Base-by-base conservation (phyloP, 495 filamentous ascomycete species). In the Platismatia glauca region DNA sequence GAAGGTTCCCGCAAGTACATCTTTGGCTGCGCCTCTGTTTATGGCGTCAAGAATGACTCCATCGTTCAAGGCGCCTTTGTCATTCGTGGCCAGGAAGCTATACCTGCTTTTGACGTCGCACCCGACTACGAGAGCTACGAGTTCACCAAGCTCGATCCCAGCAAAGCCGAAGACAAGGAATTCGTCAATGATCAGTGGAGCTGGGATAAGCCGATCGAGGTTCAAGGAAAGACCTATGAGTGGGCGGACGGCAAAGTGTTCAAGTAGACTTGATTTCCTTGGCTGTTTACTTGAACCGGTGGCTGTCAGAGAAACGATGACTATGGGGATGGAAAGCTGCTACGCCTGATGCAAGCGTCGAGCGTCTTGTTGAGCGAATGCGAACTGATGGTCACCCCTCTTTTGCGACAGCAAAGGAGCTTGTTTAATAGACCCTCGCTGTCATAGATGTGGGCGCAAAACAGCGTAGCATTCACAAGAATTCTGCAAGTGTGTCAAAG, bases 1-100 rank as follows among this genome's bases (percentile, higher is more conserved):
- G 94, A 99, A 84, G 94, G 75, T 64, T 95, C 90, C 73, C 92
- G 94, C 81, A 99, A 97, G 86, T 96, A 92, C 84, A 79, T 99
- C 76, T 97, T 99, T 81, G 94, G 94, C 72, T 85, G 80, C 68
- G 87, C 88, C 70, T 90, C 86, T 68, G 95, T 97, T 66, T 99
- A 88, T 71, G 94, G 94, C 70, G 76, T 73, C 68, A 84, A 86
- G 81, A 89, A 96, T 77, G 83, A 94, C 79, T 94, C 88, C 60
- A 77, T 95, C 74, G 87, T 97, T 71, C 76, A 84, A 69, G 95
- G 94, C 77, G 94, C 90, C 64, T 97, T 96, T 78, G 75, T 97
- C 72, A 82, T 96, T 80, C 92, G 94, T 69, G 94, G 94, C 59
- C 86, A 97, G 74, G 89, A 99, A 43, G 82, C 81, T 71, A 70